Base-by-base conservation (phyloP, 768 basidiomycete genomes). In the Macrolepiota fuliginosa region DNA sequence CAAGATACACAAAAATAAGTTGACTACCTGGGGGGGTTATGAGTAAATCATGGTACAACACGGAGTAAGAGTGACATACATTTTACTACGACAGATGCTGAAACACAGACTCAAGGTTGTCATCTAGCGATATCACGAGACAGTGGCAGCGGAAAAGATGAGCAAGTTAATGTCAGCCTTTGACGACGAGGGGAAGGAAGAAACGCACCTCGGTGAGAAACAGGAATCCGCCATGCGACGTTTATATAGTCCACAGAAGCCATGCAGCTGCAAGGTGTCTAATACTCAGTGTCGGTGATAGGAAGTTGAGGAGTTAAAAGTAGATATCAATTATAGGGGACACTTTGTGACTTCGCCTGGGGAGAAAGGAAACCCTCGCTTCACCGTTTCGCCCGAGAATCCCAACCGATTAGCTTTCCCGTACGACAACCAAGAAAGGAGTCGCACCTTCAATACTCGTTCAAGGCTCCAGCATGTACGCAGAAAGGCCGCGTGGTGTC, bases 181-280 rank as follows among this genome's bases (percentile, higher is more conserved):
- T 17, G 9, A 54, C 35, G 36, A 35, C n/a, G 53, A 54, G 17
- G 12, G n/a, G 10, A 54, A 39, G 53, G 27, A 29, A 12, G 7
- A 27, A 9, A 51, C 35, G 4, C 17, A 17, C n/a, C n/a, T 15
- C 2, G 9, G 10, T 22, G 6, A 40, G 4, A 19, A 27, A 51
- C 12, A 25, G 37, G 19, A n/a, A 27, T 4, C 40, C 47, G 1
- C 17, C 53, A 39, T 12, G 53, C 32, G 53, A 37, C 36, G 53
- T 24, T 54, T 54, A 54, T 54, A 54, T 58, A 57, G 17, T 13
- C 27, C 37, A 40, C 32, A 42, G 17, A 27, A 52, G 46, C 58
- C 58, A 59, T 45, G 58, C 58, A 35, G 32, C 32, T 32, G 50
- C 50, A 53, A 53, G 50, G 58, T 52, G 58, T 59, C 39, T 52